Evolutionary conservation across 257 asterid species (phyloP).

Genomic region (Solanum pennellii): DNA sequence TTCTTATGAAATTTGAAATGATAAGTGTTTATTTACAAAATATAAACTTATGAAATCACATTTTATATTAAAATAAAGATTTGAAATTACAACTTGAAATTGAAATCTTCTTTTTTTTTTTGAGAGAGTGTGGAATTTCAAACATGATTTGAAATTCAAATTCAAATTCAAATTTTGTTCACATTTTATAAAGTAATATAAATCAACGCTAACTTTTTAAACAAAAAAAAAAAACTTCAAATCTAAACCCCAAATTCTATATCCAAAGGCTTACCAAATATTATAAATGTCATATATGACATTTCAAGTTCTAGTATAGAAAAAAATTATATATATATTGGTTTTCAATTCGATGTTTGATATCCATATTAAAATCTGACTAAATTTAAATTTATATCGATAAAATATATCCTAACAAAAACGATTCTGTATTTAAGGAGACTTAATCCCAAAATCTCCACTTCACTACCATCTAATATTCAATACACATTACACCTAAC

Average conservation of each 20-base stretch:
- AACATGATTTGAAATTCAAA: not conserved
- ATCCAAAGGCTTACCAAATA: not conserved
- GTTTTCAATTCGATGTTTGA: too few relatives aligned
- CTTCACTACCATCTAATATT: too few relatives aligned
- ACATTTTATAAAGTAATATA: not conserved
- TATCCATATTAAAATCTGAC: accelerated
- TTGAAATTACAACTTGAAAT: too few relatives aligned
- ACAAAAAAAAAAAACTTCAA: not conserved
- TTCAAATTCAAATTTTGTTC: not conserved
- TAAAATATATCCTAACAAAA: not conserved
- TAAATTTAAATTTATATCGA: too few relatives aligned
- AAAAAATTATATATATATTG: not conserved
- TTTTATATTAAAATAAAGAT: accelerated
- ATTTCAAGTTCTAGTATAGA: too few relatives aligned
- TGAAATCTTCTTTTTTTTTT: not conserved
- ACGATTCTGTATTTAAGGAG: too few relatives aligned
- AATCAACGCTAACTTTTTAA: not conserved
- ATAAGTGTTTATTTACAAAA: too few relatives aligned
- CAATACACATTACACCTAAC: not conserved
- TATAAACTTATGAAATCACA: too few relatives aligned
- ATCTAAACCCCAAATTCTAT: not conserved
- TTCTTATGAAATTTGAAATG: too few relatives aligned
- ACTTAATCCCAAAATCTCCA: not conserved
- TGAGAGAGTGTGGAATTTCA: not conserved
- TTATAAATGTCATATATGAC: too few relatives aligned